Conservation (phyloP, 148 eudicot species). For the Chenopodium suecicum region DNA sequence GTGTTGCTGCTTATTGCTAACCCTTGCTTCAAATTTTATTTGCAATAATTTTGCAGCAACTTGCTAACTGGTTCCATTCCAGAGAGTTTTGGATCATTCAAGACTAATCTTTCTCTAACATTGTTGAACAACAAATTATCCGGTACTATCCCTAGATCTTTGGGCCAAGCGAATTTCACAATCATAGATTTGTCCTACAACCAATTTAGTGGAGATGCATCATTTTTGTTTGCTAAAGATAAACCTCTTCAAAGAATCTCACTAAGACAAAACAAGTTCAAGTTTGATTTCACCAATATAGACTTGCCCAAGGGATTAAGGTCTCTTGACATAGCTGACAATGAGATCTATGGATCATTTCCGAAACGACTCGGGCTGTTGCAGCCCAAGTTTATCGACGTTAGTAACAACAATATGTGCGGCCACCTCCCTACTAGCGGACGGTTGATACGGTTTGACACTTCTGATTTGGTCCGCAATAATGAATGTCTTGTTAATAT, state of each 20-base stretch:
- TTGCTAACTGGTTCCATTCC: neutral
- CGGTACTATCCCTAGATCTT: neutral
- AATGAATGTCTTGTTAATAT: too few species aligned
- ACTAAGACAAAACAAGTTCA: neutral
- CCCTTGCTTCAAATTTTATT: too few species aligned
- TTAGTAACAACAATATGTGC: too few species aligned
- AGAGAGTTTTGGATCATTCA: neutral
- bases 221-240: neutral
- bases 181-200: neutral
- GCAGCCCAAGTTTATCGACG: too few species aligned
- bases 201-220: neutral
- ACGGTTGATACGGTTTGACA: too few species aligned
- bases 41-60: neutral
- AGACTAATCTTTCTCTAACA: neutral
- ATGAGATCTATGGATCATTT: neutral
- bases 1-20: too few species aligned
- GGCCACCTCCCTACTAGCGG: too few species aligned
- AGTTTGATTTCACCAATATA: neutral
- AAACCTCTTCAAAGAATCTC: neutral
- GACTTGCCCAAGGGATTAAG: neutral
- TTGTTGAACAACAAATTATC: neutral
- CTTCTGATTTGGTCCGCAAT: too few species aligned
- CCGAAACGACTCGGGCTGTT: neutral
- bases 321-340: neutral
- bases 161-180: neutral